Percentiles rank a stretch among this genome's conserved stretches.
phyloP scores from a whole-genome alignment of 192 early-diverging fungal species.

The Entomortierella lignicola region DNA sequence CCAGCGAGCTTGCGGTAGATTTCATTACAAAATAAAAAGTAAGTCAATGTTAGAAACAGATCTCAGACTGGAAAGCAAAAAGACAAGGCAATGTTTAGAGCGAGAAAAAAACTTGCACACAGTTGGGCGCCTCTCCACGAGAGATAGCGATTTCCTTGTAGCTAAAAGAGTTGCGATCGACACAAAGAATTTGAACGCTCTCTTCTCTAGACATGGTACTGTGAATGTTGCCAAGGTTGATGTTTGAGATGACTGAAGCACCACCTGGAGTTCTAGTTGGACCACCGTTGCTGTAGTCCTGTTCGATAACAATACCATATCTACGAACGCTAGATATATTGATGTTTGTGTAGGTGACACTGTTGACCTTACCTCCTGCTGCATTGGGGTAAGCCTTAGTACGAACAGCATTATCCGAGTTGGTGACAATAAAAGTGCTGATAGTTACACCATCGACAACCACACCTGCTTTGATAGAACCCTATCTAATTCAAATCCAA shows the following conservation, averaged over 20 bases:
- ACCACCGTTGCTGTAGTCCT: slow-evolving; percentile 59
- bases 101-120: slow-evolving; percentile 27
- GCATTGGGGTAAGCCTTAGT: slow-evolving; percentile 62
- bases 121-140: slow-evolving; percentile 12
- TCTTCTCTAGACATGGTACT: slow-evolving; percentile 38
- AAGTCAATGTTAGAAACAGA: slow-evolving; percentile 11
- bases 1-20: slow-evolving; percentile 31
- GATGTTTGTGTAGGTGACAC: slow-evolving; percentile 60
- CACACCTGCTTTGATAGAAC: slow-evolving; percentile 44
- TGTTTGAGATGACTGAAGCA: slow-evolving; percentile 54
- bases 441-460: slow-evolving; percentile 57
- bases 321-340: slow-evolving; percentile 39
- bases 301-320: slow-evolving; percentile 57
- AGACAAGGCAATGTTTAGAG: background rate
- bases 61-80: slow-evolving; percentile 1
- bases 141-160: slow-evolving; percentile 47
- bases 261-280: slow-evolving; percentile 45
- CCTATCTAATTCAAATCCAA: slow-evolving; percentile 16
- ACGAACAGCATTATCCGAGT: slow-evolving; percentile 58
- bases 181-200: slow-evolving; percentile 39
- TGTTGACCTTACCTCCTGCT: slow-evolving; percentile 54
- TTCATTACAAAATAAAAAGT: too few species aligned
- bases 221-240: slow-evolving; percentile 54
- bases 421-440: slow-evolving; percentile 32
- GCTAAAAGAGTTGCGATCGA: slow-evolving; percentile 48